Percentiles rank a stretch among this genome's conserved stretches.
These are phyloP conservation scores for Phytophthora boehmeriae DNA, from an alignment of 352 stramenopile species.

Conservation along the genomic window DNA sequence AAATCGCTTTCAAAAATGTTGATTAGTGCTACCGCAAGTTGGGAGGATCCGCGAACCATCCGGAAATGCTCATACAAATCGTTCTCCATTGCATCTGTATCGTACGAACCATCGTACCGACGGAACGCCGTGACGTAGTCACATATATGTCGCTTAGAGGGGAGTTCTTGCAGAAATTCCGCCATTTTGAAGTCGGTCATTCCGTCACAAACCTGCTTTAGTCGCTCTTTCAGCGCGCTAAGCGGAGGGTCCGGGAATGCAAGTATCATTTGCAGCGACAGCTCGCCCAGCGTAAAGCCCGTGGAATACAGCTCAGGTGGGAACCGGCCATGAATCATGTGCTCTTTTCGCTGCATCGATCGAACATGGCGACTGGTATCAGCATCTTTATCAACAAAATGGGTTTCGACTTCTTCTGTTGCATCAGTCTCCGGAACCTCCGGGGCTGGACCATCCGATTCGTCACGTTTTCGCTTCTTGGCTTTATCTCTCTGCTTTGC, in stretches of 20 bases:
- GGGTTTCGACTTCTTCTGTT: constrained; percentile 45
- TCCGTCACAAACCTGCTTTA: constrained; percentile 67
- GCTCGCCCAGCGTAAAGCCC: constrained; percentile 71
- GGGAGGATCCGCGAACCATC: constrained; percentile 60
- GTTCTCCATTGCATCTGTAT: constrained; percentile 49
- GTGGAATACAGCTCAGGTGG: constrained; percentile 62
- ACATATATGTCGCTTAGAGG: constrained; percentile 91
- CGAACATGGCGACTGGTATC: constrained; percentile 32
- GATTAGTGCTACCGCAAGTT: constrained; percentile 63
- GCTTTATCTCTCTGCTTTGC: constrained; percentile 47
- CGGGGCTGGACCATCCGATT: constrained; percentile 9
- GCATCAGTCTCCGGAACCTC: constrained; percentile 47
- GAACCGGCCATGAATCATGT: constrained; percentile 77
- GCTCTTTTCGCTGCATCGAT: constrained; percentile 42
- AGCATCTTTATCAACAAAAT: constrained; percentile 56
- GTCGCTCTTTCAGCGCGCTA: constrained; percentile 45
- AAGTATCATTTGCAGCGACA: constrained; percentile 50
- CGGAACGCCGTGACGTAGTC: constrained; percentile 70
- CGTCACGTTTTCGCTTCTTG: constrained; percentile 43
- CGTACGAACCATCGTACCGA: constrained; percentile 55
- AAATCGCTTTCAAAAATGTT: constrained; percentile 66
- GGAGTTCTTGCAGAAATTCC: constrained; percentile 90
- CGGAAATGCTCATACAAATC: constrained; percentile 84
- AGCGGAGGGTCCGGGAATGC: constrained; percentile 62
- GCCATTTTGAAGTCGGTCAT: constrained; percentile 89